These are phyloP conservation scores for Poa annua DNA, from an alignment of 176 grass and related monocot species.

Conservation along the genomic window DNA sequence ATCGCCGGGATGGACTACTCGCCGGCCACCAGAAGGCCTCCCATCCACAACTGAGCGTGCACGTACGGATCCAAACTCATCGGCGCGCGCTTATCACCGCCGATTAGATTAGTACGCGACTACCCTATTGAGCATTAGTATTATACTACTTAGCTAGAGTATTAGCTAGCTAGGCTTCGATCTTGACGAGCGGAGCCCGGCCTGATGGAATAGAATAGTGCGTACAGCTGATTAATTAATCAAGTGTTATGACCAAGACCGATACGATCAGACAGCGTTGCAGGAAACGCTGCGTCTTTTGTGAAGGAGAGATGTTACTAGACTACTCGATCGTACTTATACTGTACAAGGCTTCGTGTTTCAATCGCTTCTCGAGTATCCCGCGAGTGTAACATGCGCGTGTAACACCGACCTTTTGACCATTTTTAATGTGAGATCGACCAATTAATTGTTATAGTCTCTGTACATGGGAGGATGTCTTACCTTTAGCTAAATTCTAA, in stretches of 20 bases:
- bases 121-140: slow-evolving; percentile 38
- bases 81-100: background rate
- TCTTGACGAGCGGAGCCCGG: background rate
- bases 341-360: slow-evolving; percentile 29
- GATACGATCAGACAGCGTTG: slow-evolving; percentile 72
- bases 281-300: slow-evolving; percentile 91
- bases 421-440: background rate
- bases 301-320: slow-evolving; percentile 53
- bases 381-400: slow-evolving; percentile 36
- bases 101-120: slow-evolving; percentile 6
- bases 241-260: background rate
- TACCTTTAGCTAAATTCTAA: too few relatives aligned
- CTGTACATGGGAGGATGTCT: too few relatives aligned
- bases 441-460: background rate
- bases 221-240: slow-evolving; percentile 29
- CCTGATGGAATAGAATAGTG: slow-evolving; percentile 53
- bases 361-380: slow-evolving; percentile 33
- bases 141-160: background rate
- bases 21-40: slow-evolving; percentile 80
- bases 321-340: background rate
- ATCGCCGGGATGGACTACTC: slow-evolving; percentile 97
- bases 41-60: slow-evolving; percentile 82
- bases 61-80: background rate
- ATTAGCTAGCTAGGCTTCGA: background rate
- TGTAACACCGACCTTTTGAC: slow-evolving; percentile 41